Evolutionary conservation across 306 rosid genomes (phyloP).

Genomic region (Acacia acuminata): DNA sequence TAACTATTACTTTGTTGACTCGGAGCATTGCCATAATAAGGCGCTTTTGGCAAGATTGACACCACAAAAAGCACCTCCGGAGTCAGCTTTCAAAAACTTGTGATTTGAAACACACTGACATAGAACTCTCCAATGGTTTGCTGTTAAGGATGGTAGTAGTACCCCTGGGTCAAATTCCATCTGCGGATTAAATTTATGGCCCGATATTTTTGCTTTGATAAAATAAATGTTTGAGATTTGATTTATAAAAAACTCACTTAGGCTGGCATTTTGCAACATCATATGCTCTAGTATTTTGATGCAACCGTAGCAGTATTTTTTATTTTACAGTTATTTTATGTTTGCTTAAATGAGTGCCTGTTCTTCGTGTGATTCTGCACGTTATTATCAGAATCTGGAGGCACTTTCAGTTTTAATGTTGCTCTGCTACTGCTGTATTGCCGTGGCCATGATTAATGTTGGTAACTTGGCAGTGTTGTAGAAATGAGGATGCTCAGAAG

Average conservation of each 20-base stretch:
- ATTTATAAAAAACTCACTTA: conserved; percentile 17
- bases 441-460: neutral
- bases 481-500: too few species aligned
- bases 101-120: conserved; percentile 41
- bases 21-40: conserved; percentile 93
- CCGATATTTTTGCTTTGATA: conserved; percentile 13
- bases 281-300: conserved; percentile 5
- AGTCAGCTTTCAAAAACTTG: conserved; percentile 76
- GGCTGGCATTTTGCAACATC: conserved; percentile 25
- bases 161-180: conserved; percentile 15
- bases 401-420: neutral
- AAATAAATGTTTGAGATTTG: conserved; percentile 27
- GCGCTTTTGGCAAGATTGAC: conserved; percentile 86
- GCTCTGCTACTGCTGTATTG: neutral
- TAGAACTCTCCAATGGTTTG: conserved; percentile 5
- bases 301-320: neutral
- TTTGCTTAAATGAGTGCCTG: neutral
- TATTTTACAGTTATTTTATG: neutral
- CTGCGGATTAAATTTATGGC: conserved; percentile 21
- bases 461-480: too few species aligned
- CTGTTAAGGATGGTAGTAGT: conserved; percentile 4
- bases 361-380: neutral
- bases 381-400: neutral
- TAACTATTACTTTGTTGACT: conserved; percentile 73
- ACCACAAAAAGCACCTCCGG: conserved; percentile 56